A percentile compares a stretch with the other conserved stretches of the same genome.
These are phyloP conservation scores for Neurospora sp. DNA, from an alignment of 2,329 filamentous ascomycete genomes.

Conservation along the genomic window DNA sequence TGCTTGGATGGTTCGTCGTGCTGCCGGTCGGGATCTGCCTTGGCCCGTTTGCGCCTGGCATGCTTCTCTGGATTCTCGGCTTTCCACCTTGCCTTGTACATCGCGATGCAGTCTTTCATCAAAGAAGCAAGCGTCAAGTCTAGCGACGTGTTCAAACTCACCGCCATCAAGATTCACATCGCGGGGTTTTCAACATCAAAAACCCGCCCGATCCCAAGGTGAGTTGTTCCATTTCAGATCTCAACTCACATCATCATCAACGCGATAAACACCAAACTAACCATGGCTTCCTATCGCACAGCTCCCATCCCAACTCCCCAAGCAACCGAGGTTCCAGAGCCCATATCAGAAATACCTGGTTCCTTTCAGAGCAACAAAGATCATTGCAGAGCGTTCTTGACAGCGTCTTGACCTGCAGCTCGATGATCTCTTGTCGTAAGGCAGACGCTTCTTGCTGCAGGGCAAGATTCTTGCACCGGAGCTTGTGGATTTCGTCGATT, in stretches of 20 bases:
- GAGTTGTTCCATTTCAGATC: neutral
- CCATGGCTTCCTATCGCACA: neutral
- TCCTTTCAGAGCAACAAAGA: neutral
- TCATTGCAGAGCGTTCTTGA: neutral
- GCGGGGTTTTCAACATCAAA: neutral
- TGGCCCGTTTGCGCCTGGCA: too few species aligned
- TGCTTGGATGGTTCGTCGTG: too few species aligned
- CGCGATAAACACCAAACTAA: too few species aligned
- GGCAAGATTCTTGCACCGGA: too few species aligned
- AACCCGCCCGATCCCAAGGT: neutral
- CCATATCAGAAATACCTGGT: neutral
- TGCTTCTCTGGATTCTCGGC: too few species aligned
- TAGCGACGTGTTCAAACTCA: neutral
- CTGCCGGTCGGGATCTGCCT: too few species aligned
- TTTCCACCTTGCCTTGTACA: too few species aligned
- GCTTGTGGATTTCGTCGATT: too few species aligned
- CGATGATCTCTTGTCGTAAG: too few species aligned
- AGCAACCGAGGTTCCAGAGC: neutral
- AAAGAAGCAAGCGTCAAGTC: neutral
- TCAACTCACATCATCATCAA: neutral
- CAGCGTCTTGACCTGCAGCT: too few species aligned
- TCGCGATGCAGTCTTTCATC: neutral
- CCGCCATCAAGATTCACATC: neutral
- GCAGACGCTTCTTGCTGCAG: too few species aligned
- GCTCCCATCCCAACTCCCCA: too few species aligned